Base-by-base conservation (phyloP, 176 grass and related monocot species). In the Phoenix dactylifera region DNA sequence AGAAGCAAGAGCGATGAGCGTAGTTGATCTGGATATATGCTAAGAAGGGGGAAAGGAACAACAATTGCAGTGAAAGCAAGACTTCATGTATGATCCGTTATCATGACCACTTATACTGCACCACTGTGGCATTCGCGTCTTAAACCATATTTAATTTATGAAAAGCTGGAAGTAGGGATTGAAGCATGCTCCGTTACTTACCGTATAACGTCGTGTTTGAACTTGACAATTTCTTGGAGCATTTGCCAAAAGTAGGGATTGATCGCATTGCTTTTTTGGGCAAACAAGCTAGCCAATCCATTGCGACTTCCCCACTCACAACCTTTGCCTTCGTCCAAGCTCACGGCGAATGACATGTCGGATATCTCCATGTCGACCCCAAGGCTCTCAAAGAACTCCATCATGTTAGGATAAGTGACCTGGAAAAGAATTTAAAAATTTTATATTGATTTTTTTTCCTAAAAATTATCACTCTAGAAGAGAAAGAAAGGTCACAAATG, bases 381-480 rank as follows among this genome's bases (percentile, higher is more conserved):
- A 0, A 95, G 66, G 15, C 25, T 76, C 60, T 95, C 91, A 1
- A 95, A 95, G 57, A 88, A 82, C 19, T 95, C 80, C 80, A 95
- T 50, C 83, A 89, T 90, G 71, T 90, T 95, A 16, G 91, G 91
- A 75, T 95, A 95, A 2, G 91, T 95, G 3, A 95, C 91, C 86
- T 95, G 76, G 35, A 44, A 44, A 44, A 44, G 7, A 44, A 44
- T 10, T 35, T 28, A 28, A 10, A 35, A 35, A 9, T 9, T 35
- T 9, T 35, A 35, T 35, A 7, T 9, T 35, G 1, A 35, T 35
- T 35, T 35, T 28, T 28, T 7, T 10, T 1, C 26, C 0, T 3
- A 32, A 10, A 35, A 35, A 35, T 2, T 9, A 44, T 44, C 35
- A 14, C 6, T 44, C 10, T 12, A 10, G 7, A 39, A 12, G 32